These are phyloP conservation scores for Brassica nigra DNA, from an alignment of 345 rosid genomes.

Conservation along the genomic window DNA sequence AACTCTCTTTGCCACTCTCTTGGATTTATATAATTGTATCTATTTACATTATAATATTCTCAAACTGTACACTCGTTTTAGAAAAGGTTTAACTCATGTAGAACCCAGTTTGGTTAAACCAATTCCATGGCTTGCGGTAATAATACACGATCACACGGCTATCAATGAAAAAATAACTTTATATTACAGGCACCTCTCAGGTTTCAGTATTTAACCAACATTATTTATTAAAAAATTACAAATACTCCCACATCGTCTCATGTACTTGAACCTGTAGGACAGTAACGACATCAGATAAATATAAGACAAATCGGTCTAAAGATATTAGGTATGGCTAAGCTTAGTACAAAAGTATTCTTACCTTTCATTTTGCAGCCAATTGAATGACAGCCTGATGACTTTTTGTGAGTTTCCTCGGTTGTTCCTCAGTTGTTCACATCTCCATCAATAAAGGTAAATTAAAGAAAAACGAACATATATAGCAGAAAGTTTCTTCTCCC, in stretches of 20 bases:
- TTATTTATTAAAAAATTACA: neutral
- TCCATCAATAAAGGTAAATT: neutral
- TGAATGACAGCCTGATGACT: neutral
- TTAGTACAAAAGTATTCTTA: neutral
- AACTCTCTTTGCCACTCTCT: too few relatives aligned
- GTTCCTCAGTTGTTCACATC: neutral
- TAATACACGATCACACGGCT: neutral
- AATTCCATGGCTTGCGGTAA: neutral
- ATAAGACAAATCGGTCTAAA: neutral
- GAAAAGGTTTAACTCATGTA: neutral
- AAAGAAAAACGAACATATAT: too few relatives aligned
- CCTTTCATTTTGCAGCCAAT: neutral
- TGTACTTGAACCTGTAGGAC: neutral
- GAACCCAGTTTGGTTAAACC: neutral
- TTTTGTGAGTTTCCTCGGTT: neutral
- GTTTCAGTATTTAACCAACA: neutral
- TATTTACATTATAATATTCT: neutral
- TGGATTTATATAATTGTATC: neutral
- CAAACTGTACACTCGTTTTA: neutral
- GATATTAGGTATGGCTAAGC: neutral
- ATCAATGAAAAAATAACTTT: neutral
- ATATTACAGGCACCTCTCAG: neutral
- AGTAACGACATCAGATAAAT: neutral
- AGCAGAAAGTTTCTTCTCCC: neutral
- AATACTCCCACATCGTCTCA: neutral